A percentile compares a stretch with the other conserved stretches of the same genome.
Evolutionary conservation across 1,284 basidiomycete species (phyloP).

Genomic region (Boletus nobilissimus): DNA sequence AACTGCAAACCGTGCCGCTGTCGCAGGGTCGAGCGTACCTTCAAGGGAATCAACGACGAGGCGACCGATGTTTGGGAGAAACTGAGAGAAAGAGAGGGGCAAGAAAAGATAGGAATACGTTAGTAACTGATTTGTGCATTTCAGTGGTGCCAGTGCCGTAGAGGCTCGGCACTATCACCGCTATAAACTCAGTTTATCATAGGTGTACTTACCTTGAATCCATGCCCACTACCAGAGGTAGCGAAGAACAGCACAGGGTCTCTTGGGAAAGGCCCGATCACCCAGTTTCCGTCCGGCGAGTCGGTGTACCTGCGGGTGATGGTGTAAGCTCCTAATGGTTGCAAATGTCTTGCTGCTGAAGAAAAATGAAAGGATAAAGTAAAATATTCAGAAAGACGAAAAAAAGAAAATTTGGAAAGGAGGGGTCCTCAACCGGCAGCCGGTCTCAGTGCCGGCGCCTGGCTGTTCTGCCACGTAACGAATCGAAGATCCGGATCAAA

Average conservation of each 20-base stretch:
- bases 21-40: constrained; percentile 62
- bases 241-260: constrained; percentile 73
- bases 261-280: constrained; percentile 74
- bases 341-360: not conserved
- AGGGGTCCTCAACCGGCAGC: constrained; percentile 25
- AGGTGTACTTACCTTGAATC: constrained; percentile 70
- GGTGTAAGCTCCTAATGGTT: constrained; percentile 2
- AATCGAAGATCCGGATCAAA: constrained; percentile 7
- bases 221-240: constrained; percentile 84
- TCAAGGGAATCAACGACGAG: constrained; percentile 80
- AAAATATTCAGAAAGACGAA: not conserved
- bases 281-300: constrained; percentile 80
- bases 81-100: constrained; percentile 55
- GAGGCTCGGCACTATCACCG: not conserved
- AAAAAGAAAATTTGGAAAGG: not conserved
- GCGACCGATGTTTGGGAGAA: constrained; percentile 84
- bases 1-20: constrained; percentile 66
- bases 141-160: not conserved
- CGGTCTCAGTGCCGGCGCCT: not conserved
- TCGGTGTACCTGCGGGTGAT: constrained; percentile 73
- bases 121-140: not conserved
- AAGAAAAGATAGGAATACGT: not conserved
- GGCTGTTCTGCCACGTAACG: not conserved
- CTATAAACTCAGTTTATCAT: not conserved
- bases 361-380: constrained; percentile 1